Evolutionary conservation across 768 basidiomycete species (phyloP).

Genomic region (Collybia mongolica): DNA sequence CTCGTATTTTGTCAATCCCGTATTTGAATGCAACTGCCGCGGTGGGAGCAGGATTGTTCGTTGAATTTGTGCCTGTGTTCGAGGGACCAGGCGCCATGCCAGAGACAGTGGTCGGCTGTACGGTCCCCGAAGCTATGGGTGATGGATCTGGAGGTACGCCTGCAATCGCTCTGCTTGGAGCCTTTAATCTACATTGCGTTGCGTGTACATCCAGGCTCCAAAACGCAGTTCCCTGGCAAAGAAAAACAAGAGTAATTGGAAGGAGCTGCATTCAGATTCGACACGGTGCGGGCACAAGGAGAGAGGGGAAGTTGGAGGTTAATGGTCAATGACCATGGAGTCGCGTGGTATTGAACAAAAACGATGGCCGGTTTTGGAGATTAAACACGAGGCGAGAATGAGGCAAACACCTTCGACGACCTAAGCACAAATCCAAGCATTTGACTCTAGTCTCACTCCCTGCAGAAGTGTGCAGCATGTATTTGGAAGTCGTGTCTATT

Average conservation of each 20-base stretch:
- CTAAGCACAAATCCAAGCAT: neutral
- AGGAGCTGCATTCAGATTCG: slow-evolving; percentile 11
- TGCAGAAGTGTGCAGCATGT: too few relatives aligned
- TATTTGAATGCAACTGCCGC: slow-evolving; percentile 39
- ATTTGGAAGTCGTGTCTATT: too few relatives aligned
- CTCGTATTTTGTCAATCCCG: slow-evolving; percentile 44
- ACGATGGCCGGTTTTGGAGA: slow-evolving; percentile 4
- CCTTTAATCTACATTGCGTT: slow-evolving; percentile 30
- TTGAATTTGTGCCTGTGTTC: slow-evolving; percentile 4
- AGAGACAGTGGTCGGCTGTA: neutral
- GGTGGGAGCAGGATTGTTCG: slow-evolving; percentile 13
- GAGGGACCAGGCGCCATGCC: slow-evolving; percentile 8
- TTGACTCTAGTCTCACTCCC: too few relatives aligned
- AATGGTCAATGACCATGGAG: neutral
- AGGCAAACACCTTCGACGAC: slow-evolving; percentile 2
- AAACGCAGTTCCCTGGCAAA: slow-evolving; percentile 16
- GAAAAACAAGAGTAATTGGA: slow-evolving; percentile 18
- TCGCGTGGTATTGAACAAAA: neutral
- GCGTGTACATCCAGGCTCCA: slow-evolving; percentile 14
- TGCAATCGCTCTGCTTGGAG: slow-evolving; percentile 5
- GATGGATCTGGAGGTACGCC: slow-evolving; percentile 3
- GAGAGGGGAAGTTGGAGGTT: neutral
- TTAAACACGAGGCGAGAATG: slow-evolving; percentile 13
- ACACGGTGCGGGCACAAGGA: neutral
- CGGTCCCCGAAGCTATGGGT: neutral